Evolutionary conservation across 306 rosid genomes (phyloP).

Genomic region (Sesbania bispinosa): DNA sequence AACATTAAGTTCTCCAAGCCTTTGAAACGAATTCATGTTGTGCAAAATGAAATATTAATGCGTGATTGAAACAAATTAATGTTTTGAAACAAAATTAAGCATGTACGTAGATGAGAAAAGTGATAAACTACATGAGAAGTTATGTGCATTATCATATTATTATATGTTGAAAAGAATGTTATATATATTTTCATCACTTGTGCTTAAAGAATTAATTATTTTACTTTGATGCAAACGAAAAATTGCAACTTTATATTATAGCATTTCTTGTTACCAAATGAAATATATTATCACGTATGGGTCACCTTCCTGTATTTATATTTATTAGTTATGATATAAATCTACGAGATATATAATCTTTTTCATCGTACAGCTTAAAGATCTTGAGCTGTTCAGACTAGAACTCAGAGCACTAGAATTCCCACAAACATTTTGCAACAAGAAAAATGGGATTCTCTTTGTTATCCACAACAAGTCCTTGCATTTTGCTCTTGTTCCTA

Average conservation of each 20-base stretch:
- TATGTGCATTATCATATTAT: neutral
- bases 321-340: neutral
- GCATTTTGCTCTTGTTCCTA: slow-evolving; percentile 32
- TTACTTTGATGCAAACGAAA: neutral
- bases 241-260: neutral
- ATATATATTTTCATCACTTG: neutral
- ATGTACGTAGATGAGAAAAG: neutral
- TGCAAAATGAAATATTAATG: too few species aligned
- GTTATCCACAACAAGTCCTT: slow-evolving; percentile 13
- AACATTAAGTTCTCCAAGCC: too few species aligned
- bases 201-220: neutral
- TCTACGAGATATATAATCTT: neutral
- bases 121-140: neutral
- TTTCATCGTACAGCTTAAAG: slow-evolving; percentile 8
- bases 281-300: neutral
- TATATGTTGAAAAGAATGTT: neutral
- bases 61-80: too few species aligned
- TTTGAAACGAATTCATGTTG: too few species aligned
- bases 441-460: slow-evolving; percentile 33
- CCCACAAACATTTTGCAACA: neutral
- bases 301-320: neutral
- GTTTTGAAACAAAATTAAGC: neutral
- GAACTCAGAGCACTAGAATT: neutral
- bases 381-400: slow-evolving; percentile 21
- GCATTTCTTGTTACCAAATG: neutral